Evolutionary conservation across 768 basidiomycete species (phyloP).

Genomic region (Phlegmacium glaucopus): DNA sequence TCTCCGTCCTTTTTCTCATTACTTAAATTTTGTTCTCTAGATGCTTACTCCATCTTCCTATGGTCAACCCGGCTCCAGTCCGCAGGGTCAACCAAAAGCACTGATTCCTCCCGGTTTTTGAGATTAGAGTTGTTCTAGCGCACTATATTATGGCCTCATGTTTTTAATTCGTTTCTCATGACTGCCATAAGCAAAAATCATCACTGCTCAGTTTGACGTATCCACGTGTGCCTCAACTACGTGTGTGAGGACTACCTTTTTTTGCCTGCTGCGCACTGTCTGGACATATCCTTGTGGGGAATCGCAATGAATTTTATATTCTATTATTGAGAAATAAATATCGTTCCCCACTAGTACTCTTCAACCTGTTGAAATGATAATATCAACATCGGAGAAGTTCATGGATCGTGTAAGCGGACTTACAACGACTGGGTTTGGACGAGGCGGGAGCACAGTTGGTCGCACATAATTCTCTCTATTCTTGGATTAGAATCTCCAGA

Average conservation of each 20-base stretch:
- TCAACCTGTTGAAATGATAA: constrained; percentile 16
- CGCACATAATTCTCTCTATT: constrained; percentile 63
- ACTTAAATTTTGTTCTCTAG: constrained; percentile 36
- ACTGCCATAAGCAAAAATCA: constrained; percentile 13
- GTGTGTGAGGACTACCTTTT: constrained; percentile 11
- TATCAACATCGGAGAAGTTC: constrained; percentile 5
- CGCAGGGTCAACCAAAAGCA: constrained; percentile 46
- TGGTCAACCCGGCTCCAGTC: constrained; percentile 29
- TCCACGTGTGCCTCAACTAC: constrained; percentile 14
- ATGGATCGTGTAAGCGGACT: constrained; percentile 19
- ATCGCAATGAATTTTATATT: constrained; percentile 6
- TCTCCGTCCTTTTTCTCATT: constrained; percentile 11
- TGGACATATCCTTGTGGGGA: neutral
- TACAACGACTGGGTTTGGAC: constrained; percentile 33
- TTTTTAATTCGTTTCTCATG: constrained; percentile 23
- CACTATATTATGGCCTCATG: constrained; percentile 11
- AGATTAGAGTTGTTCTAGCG: constrained; percentile 16
- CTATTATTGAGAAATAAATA: constrained; percentile 21
- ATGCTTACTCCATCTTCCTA: constrained; percentile 72
- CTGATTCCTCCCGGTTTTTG: constrained; percentile 87
- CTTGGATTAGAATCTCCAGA: constrained; percentile 7
- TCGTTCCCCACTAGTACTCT: constrained; percentile 23
- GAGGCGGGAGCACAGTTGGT: constrained; percentile 61
- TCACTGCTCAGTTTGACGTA: constrained; percentile 16
- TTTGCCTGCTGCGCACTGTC: constrained; percentile 6